Evolutionary conservation across 768 basidiomycete species (phyloP).

Genomic region (Cystofilobasidium bisporidii): DNA sequence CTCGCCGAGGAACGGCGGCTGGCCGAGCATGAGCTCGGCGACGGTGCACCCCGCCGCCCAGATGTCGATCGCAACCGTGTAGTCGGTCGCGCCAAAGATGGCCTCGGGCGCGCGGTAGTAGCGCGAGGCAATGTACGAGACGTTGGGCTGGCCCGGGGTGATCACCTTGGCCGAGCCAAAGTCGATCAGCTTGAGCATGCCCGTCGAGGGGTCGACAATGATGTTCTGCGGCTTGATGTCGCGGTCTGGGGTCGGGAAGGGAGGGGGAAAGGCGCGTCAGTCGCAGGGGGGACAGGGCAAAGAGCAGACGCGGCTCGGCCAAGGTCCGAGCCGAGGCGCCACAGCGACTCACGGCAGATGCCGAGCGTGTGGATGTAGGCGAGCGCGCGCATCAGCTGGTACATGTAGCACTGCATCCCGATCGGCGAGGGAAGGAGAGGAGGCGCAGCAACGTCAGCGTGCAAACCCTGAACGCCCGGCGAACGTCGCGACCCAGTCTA

Average conservation of each 20-base stretch:
- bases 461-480: too few species aligned
- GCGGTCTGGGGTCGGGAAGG: constrained; percentile 46
- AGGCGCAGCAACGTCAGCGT: too few species aligned
- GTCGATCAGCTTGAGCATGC: constrained; percentile 93
- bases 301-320: too few species aligned
- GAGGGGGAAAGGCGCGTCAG: not conserved
- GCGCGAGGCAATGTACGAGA: constrained; percentile 97
- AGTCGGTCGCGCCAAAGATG: constrained; percentile 98
- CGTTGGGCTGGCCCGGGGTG: constrained; percentile 94
- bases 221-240: constrained; percentile 99
- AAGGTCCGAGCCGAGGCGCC: not conserved
- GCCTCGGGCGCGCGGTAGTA: constrained; percentile 99
- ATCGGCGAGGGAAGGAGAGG: too few species aligned
- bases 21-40: constrained; percentile 98
- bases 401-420: too few species aligned
- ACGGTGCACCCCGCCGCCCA: constrained; percentile 99
- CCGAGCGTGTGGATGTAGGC: constrained; percentile 99
- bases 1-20: constrained; percentile 97
- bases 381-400: constrained; percentile 85
- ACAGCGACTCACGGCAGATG: constrained; percentile 57
- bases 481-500: too few species aligned
- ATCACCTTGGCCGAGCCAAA: constrained; percentile 99
- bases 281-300: too few species aligned
- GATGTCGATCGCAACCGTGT: constrained; percentile 98
- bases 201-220: constrained; percentile 89